phyloP scores from a whole-genome alignment of 2,329 filamentous ascomycete genomes.

The Diplocarpon mali region DNA sequence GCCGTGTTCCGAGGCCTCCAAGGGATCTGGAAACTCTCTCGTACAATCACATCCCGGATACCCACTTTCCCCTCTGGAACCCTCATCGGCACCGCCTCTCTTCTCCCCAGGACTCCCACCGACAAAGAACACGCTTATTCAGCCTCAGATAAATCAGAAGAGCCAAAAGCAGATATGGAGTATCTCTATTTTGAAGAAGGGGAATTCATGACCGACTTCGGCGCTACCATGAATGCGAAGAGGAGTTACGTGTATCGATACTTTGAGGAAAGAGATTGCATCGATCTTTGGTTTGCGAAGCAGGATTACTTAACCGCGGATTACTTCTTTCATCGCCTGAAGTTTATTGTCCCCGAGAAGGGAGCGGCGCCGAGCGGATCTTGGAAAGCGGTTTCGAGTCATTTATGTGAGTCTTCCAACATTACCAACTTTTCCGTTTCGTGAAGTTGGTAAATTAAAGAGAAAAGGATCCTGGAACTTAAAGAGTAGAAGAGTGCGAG shows the following conservation, averaged over 20 bases:
- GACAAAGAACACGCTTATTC: slow-evolving; percentile 21
- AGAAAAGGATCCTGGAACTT: neutral
- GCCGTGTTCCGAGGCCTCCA: slow-evolving; percentile 62
- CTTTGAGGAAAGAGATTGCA: slow-evolving; percentile 41
- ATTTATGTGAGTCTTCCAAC: slow-evolving; percentile 41
- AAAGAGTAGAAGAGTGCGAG: neutral
- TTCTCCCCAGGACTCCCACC: slow-evolving; percentile 51
- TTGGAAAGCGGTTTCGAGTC: slow-evolving; percentile 55
- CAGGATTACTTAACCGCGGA: slow-evolving; percentile 50
- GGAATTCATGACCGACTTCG: slow-evolving; percentile 44
- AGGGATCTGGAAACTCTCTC: slow-evolving; percentile 55
- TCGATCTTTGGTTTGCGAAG: slow-evolving; percentile 66
- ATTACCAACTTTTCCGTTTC: neutral
- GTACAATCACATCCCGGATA: slow-evolving; percentile 42
- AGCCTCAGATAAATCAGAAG: neutral
- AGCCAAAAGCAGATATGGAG: slow-evolving; percentile 30
- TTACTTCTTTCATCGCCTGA: slow-evolving; percentile 65
- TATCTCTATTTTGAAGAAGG: slow-evolving; percentile 62
- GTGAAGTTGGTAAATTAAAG: neutral
- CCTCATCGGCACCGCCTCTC: slow-evolving; percentile 53
- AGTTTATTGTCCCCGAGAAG: slow-evolving; percentile 37
- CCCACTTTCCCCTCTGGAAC: slow-evolving; percentile 51
- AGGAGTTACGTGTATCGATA: slow-evolving; percentile 62
- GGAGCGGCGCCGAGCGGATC: slow-evolving; percentile 7
- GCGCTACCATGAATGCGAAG: slow-evolving; percentile 23